Evolutionary conservation across 257 asterid genomes (phyloP), one percentile per base, ranked within the genome.

Genomic region (Ophiorrhiza pumila): DNA sequence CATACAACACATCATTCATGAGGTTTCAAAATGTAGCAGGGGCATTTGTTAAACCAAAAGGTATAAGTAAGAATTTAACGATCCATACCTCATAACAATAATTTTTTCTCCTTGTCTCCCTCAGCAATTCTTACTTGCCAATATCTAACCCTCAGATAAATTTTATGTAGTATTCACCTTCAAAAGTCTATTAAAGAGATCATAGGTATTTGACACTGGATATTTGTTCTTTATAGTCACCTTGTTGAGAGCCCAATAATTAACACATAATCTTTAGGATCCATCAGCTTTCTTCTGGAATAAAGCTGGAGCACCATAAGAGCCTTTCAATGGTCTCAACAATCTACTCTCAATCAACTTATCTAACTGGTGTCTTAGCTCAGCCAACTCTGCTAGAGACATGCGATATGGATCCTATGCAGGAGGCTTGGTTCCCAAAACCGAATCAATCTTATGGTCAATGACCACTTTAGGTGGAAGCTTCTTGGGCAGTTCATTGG

Each of bases 1-100:
- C 78, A 2, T 74, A 74, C 0, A 59, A 56, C 1, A 35, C 35
- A 39, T 65, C 17, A 18, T 65, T 74, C 65, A 58, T 58, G 1
- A 29, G 12, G 0, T 31, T 31, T 4, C 65, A 31, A 59, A 58
- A 58, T 3, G 25, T 71, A 0, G 22, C 1, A 7, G 11, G 69
- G 0, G 60, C 46, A 59, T 45, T 72, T 0, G 27, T 60, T 3
- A 43, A 4, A 1, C 27, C 57, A 41, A 57, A 57, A 1, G 15
- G 18, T 43, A 57, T 42, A 2, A 71, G 32, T 1, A 71, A 7
- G 10, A 60, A 72, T 4, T 72, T 46, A 59, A 60, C 0, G 49
- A 43, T 0, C 61, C 35, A 72, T 72, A 72, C 3, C 69, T 1
- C 4, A 60, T 72, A 3, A 59, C 69, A 4, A 42, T 4, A 0